These are phyloP conservation scores for Rhinocladiella similis DNA, from an alignment of 2,329 filamentous ascomycete species.

Conservation along the genomic window DNA sequence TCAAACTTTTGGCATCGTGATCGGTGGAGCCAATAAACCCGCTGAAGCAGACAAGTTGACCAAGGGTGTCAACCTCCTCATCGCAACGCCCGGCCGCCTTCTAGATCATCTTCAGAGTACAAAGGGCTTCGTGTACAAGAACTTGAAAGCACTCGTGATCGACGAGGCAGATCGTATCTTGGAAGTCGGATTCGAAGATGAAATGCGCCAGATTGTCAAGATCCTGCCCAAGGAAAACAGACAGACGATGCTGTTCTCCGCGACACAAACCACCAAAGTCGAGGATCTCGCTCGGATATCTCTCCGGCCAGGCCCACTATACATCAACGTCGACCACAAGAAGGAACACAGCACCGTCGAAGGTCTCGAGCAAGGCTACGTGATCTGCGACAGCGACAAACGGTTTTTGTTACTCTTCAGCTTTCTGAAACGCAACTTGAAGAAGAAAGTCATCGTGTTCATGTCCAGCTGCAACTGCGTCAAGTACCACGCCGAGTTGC, in stretches of 20 bases:
- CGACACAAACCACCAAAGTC: conserved; percentile 97
- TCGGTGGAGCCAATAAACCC: conserved; percentile 86
- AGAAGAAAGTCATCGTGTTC: conserved; percentile 98
- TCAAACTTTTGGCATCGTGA: conserved; percentile 94
- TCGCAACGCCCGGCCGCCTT: conserved; percentile 88
- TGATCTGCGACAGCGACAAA: conserved; percentile 89
- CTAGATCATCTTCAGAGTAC: conserved; percentile 95
- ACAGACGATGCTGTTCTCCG: conserved; percentile 98
- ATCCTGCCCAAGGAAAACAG: conserved; percentile 83
- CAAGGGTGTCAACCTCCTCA: conserved; percentile 92
- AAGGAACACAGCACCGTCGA: conserved; percentile 91
- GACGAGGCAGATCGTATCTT: conserved; percentile 96
- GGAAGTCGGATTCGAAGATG: conserved; percentile 94
- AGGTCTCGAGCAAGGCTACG: conserved; percentile 92
- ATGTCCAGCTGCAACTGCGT: conserved; percentile 90
- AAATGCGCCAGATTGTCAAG: conserved; percentile 96
- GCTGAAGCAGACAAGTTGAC: conserved; percentile 91
- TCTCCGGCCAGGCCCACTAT: conserved; percentile 82
- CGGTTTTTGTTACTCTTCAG: conserved; percentile 92
- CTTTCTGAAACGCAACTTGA: conserved; percentile 86
- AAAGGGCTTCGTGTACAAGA: conserved; percentile 85
- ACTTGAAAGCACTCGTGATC: conserved; percentile 86
- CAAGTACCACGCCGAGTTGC: conserved; percentile 90
- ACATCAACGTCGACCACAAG: conserved; percentile 93
- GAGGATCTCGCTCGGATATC: conserved; percentile 96